Evolutionary conservation across 306 rosid species (phyloP).

Genomic region (Dicorynia guianensis): DNA sequence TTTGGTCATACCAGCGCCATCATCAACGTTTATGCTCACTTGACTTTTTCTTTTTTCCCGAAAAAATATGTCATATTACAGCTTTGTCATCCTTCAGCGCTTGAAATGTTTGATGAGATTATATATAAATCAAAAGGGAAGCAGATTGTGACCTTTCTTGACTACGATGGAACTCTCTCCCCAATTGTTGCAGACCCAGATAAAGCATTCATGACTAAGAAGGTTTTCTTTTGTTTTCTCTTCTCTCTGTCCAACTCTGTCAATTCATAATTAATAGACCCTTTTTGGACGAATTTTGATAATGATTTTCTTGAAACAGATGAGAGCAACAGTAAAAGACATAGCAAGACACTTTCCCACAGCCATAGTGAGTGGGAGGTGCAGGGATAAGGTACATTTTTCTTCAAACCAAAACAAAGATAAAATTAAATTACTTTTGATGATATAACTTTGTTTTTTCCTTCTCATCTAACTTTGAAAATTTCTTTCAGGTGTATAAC

Average conservation of each 20-base stretch:
- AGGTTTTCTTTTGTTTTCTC: slow-evolving; percentile 53
- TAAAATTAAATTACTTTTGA: background rate
- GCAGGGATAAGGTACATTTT: slow-evolving; percentile 83
- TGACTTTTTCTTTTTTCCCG: slow-evolving; percentile 9
- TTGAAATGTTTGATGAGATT: slow-evolving; percentile 69
- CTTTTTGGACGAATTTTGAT: background rate
- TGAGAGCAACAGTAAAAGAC: slow-evolving; percentile 75
- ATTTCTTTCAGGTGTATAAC: slow-evolving; percentile 63
- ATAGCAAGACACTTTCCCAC: slow-evolving; percentile 85
- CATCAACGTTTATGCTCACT: background rate
- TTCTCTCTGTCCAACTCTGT: background rate
- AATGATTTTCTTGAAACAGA: slow-evolving; percentile 49
- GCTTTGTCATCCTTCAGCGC: slow-evolving; percentile 83
- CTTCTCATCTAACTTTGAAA: background rate
- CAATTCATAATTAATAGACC: background rate
- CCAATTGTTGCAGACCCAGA: slow-evolving; percentile 93
- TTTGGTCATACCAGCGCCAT: background rate
- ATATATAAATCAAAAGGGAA: slow-evolving; percentile 62
- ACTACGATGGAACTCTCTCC: slow-evolving; percentile 96
- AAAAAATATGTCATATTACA: slow-evolving; percentile 21
- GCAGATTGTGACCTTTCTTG: slow-evolving; percentile 80
- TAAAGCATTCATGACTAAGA: slow-evolving; percentile 80
- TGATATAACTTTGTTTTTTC: background rate
- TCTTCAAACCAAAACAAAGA: slow-evolving; percentile 10
- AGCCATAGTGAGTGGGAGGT: slow-evolving; percentile 90